Conservation (phyloP, 2,329 filamentous ascomycete species). For the Diaporthe humulicola region DNA sequence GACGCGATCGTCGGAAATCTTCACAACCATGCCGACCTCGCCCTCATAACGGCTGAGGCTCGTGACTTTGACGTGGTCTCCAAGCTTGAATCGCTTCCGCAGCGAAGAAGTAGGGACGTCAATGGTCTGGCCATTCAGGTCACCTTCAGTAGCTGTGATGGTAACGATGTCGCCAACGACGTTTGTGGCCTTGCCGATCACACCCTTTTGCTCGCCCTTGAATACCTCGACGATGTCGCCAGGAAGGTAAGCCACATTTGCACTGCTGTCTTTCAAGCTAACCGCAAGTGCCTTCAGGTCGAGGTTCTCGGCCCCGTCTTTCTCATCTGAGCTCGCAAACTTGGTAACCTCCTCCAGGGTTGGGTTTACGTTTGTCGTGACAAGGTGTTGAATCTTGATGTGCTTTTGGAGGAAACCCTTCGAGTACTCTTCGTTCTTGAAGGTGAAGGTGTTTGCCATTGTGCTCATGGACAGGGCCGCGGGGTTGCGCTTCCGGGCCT, state of each 20-base stretch:
- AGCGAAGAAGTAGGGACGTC: slow-evolving; percentile 94
- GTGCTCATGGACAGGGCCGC: slow-evolving; percentile 74
- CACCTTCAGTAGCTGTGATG: slow-evolving; percentile 85
- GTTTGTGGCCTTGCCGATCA: slow-evolving; percentile 86
- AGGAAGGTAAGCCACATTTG: slow-evolving; percentile 86
- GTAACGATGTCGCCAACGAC: slow-evolving; percentile 95
- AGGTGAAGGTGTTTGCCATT: slow-evolving; percentile 85
- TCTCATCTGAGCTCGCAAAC: slow-evolving; percentile 86
- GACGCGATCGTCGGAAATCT: slow-evolving; percentile 91
- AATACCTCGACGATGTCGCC: slow-evolving; percentile 98
- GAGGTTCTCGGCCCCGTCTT: slow-evolving; percentile 90
- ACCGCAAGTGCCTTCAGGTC: slow-evolving; percentile 92
- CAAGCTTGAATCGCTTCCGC: slow-evolving; percentile 91
- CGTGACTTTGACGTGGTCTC: slow-evolving; percentile 99
- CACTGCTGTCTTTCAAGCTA: slow-evolving; percentile 86
- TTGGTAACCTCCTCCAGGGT: slow-evolving; percentile 95
- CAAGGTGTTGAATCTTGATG: slow-evolving; percentile 88
- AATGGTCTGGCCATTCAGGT: slow-evolving; percentile 84
- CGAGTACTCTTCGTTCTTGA: slow-evolving; percentile 89
- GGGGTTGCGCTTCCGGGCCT: slow-evolving; percentile 89
- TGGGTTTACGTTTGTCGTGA: slow-evolving; percentile 92
- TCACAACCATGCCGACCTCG: slow-evolving; percentile 97
- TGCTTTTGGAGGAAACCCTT: slow-evolving; percentile 96
- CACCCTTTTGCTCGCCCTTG: slow-evolving; percentile 93
- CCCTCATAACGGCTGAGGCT: slow-evolving; percentile 94